These are phyloP conservation scores for Dendrothele bispora DNA, from an alignment of 768 basidiomycete genomes.

Conservation along the genomic window DNA sequence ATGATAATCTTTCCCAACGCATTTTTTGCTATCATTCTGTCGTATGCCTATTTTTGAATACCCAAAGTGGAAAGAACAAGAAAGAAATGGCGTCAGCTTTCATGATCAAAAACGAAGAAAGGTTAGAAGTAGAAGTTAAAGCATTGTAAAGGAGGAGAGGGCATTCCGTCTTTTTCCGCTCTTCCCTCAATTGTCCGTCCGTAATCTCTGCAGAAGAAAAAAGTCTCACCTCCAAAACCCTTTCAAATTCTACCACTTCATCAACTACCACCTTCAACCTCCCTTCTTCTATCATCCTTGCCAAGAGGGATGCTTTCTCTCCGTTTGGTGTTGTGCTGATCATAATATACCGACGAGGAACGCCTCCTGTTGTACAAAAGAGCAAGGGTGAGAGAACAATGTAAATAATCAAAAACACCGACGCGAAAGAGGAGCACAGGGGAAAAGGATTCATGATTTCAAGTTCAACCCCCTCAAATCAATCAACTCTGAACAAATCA, in stretches of 20 bases:
- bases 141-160: too few relatives aligned
- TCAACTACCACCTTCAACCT: conserved; percentile 12
- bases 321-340: conserved; percentile 12
- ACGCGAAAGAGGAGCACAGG: too few relatives aligned
- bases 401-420: too few relatives aligned
- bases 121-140: not conserved
- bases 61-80: not conserved
- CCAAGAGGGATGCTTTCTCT: conserved; percentile 10
- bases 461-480: too few relatives aligned
- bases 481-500: too few relatives aligned
- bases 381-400: too few relatives aligned
- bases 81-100: not conserved
- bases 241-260: conserved; percentile 14
- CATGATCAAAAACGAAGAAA: not conserved
- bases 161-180: too few relatives aligned
- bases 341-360: conserved; percentile 12
- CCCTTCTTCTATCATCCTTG: conserved; percentile 10
- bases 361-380: too few relatives aligned
- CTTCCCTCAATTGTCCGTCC: too few relatives aligned
- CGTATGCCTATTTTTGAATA: conserved; percentile 6
- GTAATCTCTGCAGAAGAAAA: too few relatives aligned
- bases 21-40: conserved; percentile 7
- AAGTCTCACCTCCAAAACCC: conserved; percentile 10
- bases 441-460: too few relatives aligned
- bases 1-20: conserved; percentile 13